Evolutionary conservation across 108 stramenopile species (phyloP).

Genomic region (Conticribra weissflogii): DNA sequence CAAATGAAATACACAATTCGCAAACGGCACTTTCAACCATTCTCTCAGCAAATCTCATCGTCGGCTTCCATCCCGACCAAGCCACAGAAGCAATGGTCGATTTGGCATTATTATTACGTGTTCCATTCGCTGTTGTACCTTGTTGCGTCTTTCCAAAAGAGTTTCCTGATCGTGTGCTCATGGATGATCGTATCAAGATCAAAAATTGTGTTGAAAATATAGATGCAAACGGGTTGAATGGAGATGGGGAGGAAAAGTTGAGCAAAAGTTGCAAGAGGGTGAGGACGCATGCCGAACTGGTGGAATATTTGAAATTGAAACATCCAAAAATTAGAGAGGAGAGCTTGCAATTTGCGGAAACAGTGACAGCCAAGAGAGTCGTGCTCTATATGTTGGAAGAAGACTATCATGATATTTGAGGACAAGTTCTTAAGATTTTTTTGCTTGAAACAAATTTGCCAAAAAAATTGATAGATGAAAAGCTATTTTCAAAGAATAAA

Average conservation of each 20-base stretch:
- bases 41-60: slow-evolving; percentile 49
- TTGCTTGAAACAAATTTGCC: no score
- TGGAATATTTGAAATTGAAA: slow-evolving; percentile 56
- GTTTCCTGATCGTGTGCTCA: slow-evolving; percentile 62
- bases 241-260: no score
- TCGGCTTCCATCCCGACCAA: slow-evolving; percentile 92
- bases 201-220: no score
- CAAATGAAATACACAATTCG: slow-evolving; percentile 49
- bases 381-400: slow-evolving; percentile 62
- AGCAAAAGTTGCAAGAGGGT: no score
- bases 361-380: slow-evolving; percentile 65
- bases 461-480: no score
- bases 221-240: no score
- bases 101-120: slow-evolving; percentile 53
- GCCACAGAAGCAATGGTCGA: slow-evolving; percentile 83
- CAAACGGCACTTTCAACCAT: slow-evolving; percentile 24
- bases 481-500: not conserved
- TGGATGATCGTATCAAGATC: no score
- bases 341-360: slow-evolving; percentile 54
- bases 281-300: slow-evolving; percentile 53
- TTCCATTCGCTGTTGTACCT: slow-evolving; percentile 73
- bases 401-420: slow-evolving; percentile 16
- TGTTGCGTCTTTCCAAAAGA: slow-evolving; percentile 78
- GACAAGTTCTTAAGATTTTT: not conserved
- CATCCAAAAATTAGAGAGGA: slow-evolving; percentile 31